A percentile compares a stretch with the other conserved stretches of the same genome.
Evolutionary conservation across 768 basidiomycete genomes (phyloP).

Genomic region (Suillus decipiens): DNA sequence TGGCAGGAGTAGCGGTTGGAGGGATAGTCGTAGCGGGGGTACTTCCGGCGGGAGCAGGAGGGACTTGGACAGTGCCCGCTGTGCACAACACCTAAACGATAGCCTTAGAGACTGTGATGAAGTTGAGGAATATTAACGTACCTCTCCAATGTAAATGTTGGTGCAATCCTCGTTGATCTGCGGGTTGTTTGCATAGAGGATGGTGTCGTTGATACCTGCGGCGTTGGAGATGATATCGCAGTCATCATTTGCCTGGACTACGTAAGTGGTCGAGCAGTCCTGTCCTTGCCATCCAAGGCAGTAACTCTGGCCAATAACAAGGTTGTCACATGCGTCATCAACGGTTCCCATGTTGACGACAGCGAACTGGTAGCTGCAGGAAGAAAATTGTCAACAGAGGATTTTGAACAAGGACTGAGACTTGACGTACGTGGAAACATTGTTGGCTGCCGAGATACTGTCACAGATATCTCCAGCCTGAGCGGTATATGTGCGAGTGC

Average conservation of each 20-base stretch:
- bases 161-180: slow-evolving; percentile 56
- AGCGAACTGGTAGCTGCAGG: slow-evolving; percentile 70
- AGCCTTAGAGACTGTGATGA: not conserved
- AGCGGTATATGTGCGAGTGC: slow-evolving; percentile 64
- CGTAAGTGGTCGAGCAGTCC: slow-evolving; percentile 66
- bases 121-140: slow-evolving; percentile 31
- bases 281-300: slow-evolving; percentile 62
- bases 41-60: slow-evolving; percentile 41
- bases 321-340: slow-evolving; percentile 58
- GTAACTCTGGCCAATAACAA: slow-evolving; percentile 47
- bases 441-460: slow-evolving; percentile 62
- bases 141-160: slow-evolving; percentile 80
- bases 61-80: slow-evolving; percentile 40
- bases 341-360: slow-evolving; percentile 55
- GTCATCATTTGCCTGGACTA: slow-evolving; percentile 54
- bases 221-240: slow-evolving; percentile 51
- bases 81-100: slow-evolving; percentile 54
- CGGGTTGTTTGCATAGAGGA: slow-evolving; percentile 72
- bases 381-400: not conserved
- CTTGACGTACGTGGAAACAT: slow-evolving; percentile 59
- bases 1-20: slow-evolving; percentile 29
- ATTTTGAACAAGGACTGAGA: slow-evolving; percentile 8
- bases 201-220: slow-evolving; percentile 49
- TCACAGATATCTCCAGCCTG: slow-evolving; percentile 68
- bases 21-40: slow-evolving; percentile 33